Evolutionary conservation across 441 rosid species (phyloP).

Genomic region (Adansonia grandidieri): DNA sequence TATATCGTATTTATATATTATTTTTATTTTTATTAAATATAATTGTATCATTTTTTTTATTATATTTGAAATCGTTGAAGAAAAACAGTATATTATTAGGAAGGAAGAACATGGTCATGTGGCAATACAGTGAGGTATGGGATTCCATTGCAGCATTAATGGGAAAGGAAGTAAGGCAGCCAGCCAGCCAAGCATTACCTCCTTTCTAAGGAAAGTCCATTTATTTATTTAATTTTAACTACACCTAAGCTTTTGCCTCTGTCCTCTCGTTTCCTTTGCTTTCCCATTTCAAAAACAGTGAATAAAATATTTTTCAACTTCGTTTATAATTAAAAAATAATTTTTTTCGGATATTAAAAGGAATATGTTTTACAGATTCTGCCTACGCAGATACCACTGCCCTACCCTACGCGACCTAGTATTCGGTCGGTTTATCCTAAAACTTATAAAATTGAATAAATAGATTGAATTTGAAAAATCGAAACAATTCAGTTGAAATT

Average conservation of each 20-base stretch:
- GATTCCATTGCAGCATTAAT: slow-evolving; percentile 13
- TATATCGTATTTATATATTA: too few relatives aligned
- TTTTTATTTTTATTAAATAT: too few relatives aligned
- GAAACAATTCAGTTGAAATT: too few relatives aligned
- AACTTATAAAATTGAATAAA: too few relatives aligned
- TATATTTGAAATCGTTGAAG: background rate
- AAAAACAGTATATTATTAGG: background rate
- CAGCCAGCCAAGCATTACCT: background rate
- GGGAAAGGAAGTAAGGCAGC: background rate
- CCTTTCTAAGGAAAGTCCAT: background rate
- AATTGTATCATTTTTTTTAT: too few relatives aligned
- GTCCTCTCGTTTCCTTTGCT: background rate
- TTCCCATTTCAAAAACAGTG: background rate
- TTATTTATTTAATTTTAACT: background rate
- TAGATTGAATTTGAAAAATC: too few relatives aligned
- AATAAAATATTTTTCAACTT: background rate
- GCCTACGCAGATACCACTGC: too few relatives aligned
- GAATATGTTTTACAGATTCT: background rate
- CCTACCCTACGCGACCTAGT: too few relatives aligned
- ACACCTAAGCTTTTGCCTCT: background rate
- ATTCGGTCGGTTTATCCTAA: too few relatives aligned
- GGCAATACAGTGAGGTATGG: background rate
- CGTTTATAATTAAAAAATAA: background rate
- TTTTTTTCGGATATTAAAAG: background rate
- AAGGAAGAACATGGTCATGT: slow-evolving; percentile 9